These are phyloP conservation scores for Trypanosoma lewisi DNA, from an alignment of 208 protist species.

Conservation along the genomic window DNA sequence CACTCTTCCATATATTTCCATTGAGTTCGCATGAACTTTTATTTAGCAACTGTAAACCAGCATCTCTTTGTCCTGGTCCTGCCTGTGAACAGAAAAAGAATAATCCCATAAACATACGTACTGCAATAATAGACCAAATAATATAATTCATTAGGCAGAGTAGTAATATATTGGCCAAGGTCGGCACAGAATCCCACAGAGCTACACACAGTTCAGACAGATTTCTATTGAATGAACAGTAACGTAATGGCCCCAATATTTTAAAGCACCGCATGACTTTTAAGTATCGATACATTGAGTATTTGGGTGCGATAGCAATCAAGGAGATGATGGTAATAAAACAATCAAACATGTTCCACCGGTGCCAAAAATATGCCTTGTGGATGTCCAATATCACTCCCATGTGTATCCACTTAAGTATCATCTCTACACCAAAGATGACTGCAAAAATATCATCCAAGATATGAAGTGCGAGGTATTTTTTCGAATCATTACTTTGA, in stretches of 20 bases:
- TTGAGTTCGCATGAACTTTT: conserved; percentile 36
- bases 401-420: conserved; percentile 85
- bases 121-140: conserved; percentile 91
- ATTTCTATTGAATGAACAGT: conserved; percentile 52
- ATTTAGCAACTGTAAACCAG: conserved; percentile 37
- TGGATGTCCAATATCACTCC: conserved; percentile 75
- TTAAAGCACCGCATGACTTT: conserved; percentile 87
- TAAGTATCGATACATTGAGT: conserved; percentile 62
- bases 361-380: conserved; percentile 85
- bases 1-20: conserved; percentile 35
- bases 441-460: conserved; percentile 85
- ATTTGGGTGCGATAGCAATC: conserved; percentile 44
- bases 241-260: conserved; percentile 68
- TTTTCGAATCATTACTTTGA: conserved; percentile 45
- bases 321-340: conserved; percentile 88
- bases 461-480: conserved; percentile 74
- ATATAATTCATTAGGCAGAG: conserved; percentile 90
- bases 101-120: conserved; percentile 90
- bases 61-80: conserved; percentile 83
- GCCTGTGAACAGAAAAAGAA: too few species aligned
- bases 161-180: conserved; percentile 79
- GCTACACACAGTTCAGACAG: conserved; percentile 62
- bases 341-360: conserved; percentile 89
- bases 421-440: conserved; percentile 85
- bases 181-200: conserved; percentile 80